These are phyloP conservation scores for Monosporozyma unispora DNA, from an alignment of 805 yeast genomes.

Conservation along the genomic window DNA sequence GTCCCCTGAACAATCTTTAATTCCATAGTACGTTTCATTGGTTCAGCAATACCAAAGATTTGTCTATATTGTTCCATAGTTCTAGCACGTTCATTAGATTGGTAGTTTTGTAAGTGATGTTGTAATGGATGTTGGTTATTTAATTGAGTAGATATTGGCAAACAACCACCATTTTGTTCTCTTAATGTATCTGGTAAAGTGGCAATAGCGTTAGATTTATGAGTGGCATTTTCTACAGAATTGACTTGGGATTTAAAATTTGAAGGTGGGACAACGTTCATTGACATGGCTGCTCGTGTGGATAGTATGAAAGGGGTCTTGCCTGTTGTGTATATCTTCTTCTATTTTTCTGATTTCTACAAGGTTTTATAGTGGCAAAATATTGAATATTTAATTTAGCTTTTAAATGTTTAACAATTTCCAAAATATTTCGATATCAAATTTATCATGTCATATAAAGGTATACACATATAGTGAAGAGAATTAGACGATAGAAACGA, in stretches of 20 bases:
- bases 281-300: conserved; percentile 3
- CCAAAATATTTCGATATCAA: not conserved
- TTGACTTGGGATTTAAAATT: conserved; percentile 39
- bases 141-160: conserved; percentile 44
- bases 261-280: conserved; percentile 49
- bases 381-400: not conserved
- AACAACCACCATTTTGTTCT: conserved; percentile 53
- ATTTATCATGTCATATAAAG: not conserved
- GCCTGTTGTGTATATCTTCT: no score
- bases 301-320: not conserved
- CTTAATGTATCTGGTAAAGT: conserved; percentile 63
- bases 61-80: conserved; percentile 73
- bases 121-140: conserved; percentile 85
- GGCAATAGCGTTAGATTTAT: conserved; percentile 54
- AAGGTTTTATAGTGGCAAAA: not conserved
- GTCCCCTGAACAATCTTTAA: conserved; percentile 59
- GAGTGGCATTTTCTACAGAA: conserved; percentile 23
- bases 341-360: no score
- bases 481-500: not conserved
- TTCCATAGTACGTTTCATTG: conserved; percentile 88
- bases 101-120: conserved; percentile 69
- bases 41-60: conserved; percentile 87
- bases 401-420: not conserved
- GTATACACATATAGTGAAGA: not conserved
- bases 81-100: conserved; percentile 56